Conservation (phyloP, 495 filamentous ascomycete species). For the Aspergillus affinis region DNA sequence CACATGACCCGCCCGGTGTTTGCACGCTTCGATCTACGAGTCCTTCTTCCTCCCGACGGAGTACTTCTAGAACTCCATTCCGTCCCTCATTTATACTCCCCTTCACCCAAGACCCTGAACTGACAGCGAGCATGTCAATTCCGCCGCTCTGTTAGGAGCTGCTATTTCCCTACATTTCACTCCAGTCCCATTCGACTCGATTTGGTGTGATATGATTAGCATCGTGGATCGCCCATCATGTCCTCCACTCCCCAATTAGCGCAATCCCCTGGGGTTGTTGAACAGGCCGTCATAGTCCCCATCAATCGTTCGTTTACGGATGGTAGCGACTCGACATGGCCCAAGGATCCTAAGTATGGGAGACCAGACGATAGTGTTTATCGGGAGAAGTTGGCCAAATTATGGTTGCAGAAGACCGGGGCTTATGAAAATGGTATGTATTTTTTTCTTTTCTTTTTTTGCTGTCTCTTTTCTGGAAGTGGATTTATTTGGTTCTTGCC, state of each 20-base stretch:
- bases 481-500: too few relatives aligned
- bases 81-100: not conserved
- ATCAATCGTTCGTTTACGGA: conserved; percentile 33
- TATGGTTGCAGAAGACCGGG: conserved; percentile 39
- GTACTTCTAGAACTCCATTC: too few relatives aligned
- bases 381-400: conserved; percentile 31
- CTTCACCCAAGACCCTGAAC: not conserved
- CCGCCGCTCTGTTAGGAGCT: not conserved
- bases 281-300: conserved; percentile 31
- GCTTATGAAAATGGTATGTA: conserved; percentile 35
- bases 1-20: too few relatives aligned
- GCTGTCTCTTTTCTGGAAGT: not conserved
- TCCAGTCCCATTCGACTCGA: not conserved
- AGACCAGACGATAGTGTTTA: conserved; percentile 26
- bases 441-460: conserved; percentile 9
- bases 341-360: conserved; percentile 22
- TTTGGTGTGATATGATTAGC: not conserved
- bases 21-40: too few relatives aligned
- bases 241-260: conserved; percentile 9
- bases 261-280: conserved; percentile 17
- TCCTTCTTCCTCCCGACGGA: too few relatives aligned
- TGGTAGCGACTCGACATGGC: conserved; percentile 35
- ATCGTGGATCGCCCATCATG: conserved; percentile 5
- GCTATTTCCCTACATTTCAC: conserved; percentile 10
- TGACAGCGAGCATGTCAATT: not conserved